These are phyloP conservation scores for Candida glaebosa DNA, from an alignment of 805 yeast species.

Conservation along the genomic window DNA sequence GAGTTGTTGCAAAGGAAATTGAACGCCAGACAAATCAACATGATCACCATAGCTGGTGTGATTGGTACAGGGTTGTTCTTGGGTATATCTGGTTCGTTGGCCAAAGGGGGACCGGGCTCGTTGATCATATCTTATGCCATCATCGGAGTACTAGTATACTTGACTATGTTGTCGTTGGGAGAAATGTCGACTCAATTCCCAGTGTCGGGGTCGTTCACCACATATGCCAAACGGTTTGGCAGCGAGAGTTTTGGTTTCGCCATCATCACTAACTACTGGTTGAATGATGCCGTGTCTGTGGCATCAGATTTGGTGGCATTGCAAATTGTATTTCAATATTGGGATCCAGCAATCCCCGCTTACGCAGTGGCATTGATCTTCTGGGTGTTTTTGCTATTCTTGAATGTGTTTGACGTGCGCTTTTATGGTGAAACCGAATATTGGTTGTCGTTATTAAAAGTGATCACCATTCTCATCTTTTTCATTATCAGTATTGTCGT, in stretches of 20 bases:
- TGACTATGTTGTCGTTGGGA: slow-evolving; percentile 52
- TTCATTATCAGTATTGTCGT: slow-evolving; percentile 54
- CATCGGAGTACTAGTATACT: slow-evolving; percentile 44
- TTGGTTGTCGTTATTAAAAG: slow-evolving; percentile 36
- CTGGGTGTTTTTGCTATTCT: slow-evolving; percentile 47
- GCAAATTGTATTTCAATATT: slow-evolving; percentile 43
- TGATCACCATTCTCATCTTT: slow-evolving; percentile 53
- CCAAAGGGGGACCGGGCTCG: slow-evolving; percentile 31
- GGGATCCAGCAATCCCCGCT: slow-evolving; percentile 44
- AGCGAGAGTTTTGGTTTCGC: slow-evolving; percentile 53
- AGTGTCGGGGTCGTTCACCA: slow-evolving; percentile 51
- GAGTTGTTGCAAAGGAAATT: slow-evolving; percentile 15
- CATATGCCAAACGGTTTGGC: slow-evolving; percentile 47
- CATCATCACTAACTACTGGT: slow-evolving; percentile 47
- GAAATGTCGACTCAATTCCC: slow-evolving; percentile 57
- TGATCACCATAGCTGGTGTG: slow-evolving; percentile 36
- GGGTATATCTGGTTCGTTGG: slow-evolving; percentile 29
- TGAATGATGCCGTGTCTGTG: slow-evolving; percentile 47
- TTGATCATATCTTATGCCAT: slow-evolving; percentile 31
- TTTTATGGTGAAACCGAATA: slow-evolving; percentile 43
- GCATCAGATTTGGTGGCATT: slow-evolving; percentile 49
- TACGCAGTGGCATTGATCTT: slow-evolving; percentile 53
- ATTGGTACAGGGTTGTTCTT: slow-evolving; percentile 34
- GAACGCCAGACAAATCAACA: slow-evolving; percentile 24
- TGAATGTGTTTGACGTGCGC: slow-evolving; percentile 37